These are phyloP conservation scores for Prinsepia uniflora DNA, from an alignment of 306 rosid species.

Conservation along the genomic window DNA sequence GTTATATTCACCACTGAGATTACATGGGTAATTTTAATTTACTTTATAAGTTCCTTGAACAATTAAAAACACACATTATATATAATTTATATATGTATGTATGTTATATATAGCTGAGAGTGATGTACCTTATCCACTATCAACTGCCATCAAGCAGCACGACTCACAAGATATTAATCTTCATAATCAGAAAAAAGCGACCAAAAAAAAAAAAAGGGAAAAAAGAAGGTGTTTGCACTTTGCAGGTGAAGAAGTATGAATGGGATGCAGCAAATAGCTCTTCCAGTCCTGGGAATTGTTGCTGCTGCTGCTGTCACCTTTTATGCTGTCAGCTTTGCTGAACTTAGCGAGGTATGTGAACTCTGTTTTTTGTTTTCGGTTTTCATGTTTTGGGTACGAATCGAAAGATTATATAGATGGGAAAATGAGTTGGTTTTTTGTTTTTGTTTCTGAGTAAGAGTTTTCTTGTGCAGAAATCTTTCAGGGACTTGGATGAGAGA, in stretches of 20 bases:
- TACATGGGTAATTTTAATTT: no score
- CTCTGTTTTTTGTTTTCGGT: background rate
- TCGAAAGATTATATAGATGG: no score
- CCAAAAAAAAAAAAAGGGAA: background rate
- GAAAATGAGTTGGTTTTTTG: no score
- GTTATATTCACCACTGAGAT: background rate
- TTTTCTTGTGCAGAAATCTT: conserved; percentile 47
- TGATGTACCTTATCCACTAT: conserved; percentile 14
- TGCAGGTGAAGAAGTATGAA: conserved; percentile 30
- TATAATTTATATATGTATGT: no score
- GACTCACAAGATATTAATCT: background rate
- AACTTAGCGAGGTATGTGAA: conserved; percentile 51
- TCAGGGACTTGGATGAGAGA: conserved; percentile 44
- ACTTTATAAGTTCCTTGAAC: no score
- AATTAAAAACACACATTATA: no score
- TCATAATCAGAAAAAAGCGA: background rate
- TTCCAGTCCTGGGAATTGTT: conserved; percentile 59
- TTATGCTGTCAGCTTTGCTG: conserved; percentile 68
- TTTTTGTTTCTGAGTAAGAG: no score
- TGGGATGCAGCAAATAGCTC: conserved; percentile 47
- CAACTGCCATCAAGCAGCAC: background rate
- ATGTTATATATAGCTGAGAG: background rate
- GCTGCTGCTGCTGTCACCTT: conserved; percentile 74
- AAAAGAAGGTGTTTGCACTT: no score
- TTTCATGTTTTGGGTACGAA: no score